phyloP scores from a whole-genome alignment of 768 basidiomycete species.

The Lactifluus volemus region DNA sequence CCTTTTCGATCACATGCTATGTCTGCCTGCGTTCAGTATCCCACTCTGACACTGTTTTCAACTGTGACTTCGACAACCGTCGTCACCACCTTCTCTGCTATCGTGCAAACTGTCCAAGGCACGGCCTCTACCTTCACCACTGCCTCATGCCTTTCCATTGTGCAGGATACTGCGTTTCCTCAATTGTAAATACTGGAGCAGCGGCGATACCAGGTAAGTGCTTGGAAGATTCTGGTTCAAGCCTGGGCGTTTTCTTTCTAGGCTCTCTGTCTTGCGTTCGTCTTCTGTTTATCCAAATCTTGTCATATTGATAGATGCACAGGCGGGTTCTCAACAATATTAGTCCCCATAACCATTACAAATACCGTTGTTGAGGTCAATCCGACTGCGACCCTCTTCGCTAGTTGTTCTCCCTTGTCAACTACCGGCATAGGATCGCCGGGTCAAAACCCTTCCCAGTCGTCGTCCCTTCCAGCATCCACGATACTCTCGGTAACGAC shows the following conservation, averaged over 20 bases:
- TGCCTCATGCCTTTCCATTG: slow-evolving; percentile 5
- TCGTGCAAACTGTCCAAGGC: slow-evolving; percentile 8
- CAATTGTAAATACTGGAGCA: neutral
- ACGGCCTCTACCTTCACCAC: neutral
- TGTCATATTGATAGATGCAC: neutral
- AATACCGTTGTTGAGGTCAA: slow-evolving; percentile 6
- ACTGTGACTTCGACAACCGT: slow-evolving; percentile 12
- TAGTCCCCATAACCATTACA: slow-evolving; percentile 9
- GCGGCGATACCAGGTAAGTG: slow-evolving; percentile 11
- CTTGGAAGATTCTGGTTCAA: neutral
- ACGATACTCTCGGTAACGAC: neutral
- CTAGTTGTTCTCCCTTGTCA: slow-evolving; percentile 4
- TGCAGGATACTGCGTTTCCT: neutral
- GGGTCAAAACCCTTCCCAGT: neutral
- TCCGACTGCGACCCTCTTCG: slow-evolving; percentile 15
- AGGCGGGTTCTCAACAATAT: slow-evolving; percentile 15
- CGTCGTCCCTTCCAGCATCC: neutral
- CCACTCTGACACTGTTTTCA: slow-evolving; percentile 15
- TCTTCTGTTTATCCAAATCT: neutral
- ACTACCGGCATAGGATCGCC: neutral
- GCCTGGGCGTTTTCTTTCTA: neutral
- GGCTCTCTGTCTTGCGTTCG: neutral
- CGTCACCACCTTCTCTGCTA: slow-evolving; percentile 8
- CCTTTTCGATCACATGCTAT: slow-evolving; percentile 2
- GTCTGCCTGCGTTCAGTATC: slow-evolving; percentile 6